Conservation (phyloP, 2,329 filamentous ascomycete genomes). For the Phoma sp. region DNA sequence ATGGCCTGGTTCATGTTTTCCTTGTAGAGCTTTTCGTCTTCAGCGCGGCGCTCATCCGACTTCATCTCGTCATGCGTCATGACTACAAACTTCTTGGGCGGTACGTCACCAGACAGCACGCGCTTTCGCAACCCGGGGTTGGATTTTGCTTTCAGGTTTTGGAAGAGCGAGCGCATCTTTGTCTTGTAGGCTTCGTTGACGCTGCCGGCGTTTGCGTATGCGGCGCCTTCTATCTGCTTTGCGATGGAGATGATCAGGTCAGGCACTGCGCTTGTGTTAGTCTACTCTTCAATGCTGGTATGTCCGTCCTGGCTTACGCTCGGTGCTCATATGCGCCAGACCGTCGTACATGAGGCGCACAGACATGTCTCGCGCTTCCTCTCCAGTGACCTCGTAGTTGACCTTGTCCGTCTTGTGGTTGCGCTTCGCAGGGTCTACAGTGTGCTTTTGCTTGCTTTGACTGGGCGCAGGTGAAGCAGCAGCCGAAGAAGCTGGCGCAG, state of each 20-base stretch:
- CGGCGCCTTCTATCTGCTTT: conserved; percentile 78
- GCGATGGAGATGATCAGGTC: conserved; percentile 71
- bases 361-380: conserved; percentile 78
- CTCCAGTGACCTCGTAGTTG: conserved; percentile 76
- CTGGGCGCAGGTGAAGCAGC: conserved; percentile 57
- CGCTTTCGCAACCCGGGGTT: conserved; percentile 78
- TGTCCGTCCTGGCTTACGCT: conserved; percentile 44
- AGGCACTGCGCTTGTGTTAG: conserved; percentile 51
- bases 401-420: conserved; percentile 83
- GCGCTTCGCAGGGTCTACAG: conserved; percentile 74
- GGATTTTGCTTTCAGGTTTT: conserved; percentile 92
- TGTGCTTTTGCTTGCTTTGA: conserved; percentile 60
- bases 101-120: conserved; percentile 77
- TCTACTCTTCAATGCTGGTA: not conserved
- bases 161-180: conserved; percentile 91
- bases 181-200: conserved; percentile 77
- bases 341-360: conserved; percentile 95
- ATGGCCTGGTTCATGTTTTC: conserved; percentile 98
- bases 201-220: conserved; percentile 71
- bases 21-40: conserved; percentile 77
- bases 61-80: conserved; percentile 94
- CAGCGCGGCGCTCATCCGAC: conserved; percentile 78
- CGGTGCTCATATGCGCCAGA: conserved; percentile 72
- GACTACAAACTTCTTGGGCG: conserved; percentile 74
- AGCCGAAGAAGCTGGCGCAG: conserved; percentile 46